Base-by-base conservation (phyloP, 2,329 filamentous ascomycete species). In the Raffaelea ambrosiae region DNA sequence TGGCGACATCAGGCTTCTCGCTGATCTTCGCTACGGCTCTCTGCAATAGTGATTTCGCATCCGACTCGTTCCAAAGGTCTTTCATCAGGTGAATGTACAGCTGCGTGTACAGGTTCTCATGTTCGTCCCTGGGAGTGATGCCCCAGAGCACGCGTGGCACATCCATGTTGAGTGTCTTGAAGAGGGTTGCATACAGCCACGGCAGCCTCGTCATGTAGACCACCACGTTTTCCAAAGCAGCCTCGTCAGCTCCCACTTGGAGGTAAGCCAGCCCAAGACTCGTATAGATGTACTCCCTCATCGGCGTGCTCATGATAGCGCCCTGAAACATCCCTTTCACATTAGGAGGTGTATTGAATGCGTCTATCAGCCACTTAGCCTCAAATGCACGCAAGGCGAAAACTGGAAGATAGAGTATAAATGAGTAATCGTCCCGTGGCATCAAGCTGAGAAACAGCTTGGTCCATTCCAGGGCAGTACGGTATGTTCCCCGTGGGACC, bases 391-490 rank as follows among this genome's bases (percentile, higher is more conserved):
- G 81, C n/a, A 97, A 72, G 2, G 89, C 88, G 46, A 95, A 74
- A 53, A 88, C 80, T 60, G 96, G 91, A 43, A 95, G 79, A 53
- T 88, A 76, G 48, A 95, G 77, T 51, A 83, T 76, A 59, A 95
- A 79, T 42, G 81, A 86, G 58, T 95, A 96, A 0, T 89, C 89
- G 60, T 98, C 93, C 4, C 73, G 69, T 43, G 81, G 81, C 55
- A 89, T 80, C 50, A 97, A 66, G 49, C 83, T 79, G 26, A 94
- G 73, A 10, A 96, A 71, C 5, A 97, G 68, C 66, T 93, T 95
- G 7, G 87, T 79, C 90, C 93, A 98, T 64, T 97, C 93, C 43
- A 95, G 81, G 0, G 89, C 88, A 1, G 93, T 97, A 42, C 89
- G 78, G 73, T 88, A 95, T 1, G 91, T 96, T n/a, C 90, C 89